Conservation (phyloP, 495 filamentous ascomycete genomes). For the Annulohypoxylon bovei region DNA sequence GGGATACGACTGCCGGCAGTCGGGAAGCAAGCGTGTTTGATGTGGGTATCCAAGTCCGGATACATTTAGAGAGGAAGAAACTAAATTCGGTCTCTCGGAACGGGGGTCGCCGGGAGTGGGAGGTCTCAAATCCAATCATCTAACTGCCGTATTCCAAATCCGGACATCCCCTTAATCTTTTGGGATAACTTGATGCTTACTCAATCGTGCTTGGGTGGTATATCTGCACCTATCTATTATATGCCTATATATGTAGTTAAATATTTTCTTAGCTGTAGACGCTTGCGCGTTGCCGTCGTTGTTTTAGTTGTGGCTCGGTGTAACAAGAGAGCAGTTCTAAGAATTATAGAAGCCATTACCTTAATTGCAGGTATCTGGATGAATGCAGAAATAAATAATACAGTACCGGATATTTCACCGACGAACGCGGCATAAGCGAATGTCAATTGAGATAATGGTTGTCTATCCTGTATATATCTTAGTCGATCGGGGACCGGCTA, state of each 20-base stretch:
- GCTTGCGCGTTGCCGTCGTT: neutral
- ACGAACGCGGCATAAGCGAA: conserved; percentile 36
- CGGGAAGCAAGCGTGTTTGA: conserved; percentile 11
- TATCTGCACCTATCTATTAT: neutral
- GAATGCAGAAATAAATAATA: conserved; percentile 37
- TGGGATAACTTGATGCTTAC: conserved; percentile 17
- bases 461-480: conserved; percentile 33
- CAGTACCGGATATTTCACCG: conserved; percentile 28
- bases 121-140: conserved; percentile 29
- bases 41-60: conserved; percentile 22
- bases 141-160: conserved; percentile 32
- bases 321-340: conserved; percentile 18
- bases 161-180: conserved; percentile 15
- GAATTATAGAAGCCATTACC: conserved; percentile 19
- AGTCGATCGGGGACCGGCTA: neutral
- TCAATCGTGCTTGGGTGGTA: neutral
- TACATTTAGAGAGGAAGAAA: conserved; percentile 8
- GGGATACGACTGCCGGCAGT: conserved; percentile 25
- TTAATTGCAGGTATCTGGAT: conserved; percentile 36
- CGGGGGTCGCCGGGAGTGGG: conserved; percentile 18
- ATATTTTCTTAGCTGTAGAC: neutral
- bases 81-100: conserved; percentile 32
- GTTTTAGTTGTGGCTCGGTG: conserved; percentile 13
- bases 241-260: neutral
- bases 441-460: neutral